Conservation (phyloP, 169 alveolate species). For the Plasmodium blacklocki region DNA sequence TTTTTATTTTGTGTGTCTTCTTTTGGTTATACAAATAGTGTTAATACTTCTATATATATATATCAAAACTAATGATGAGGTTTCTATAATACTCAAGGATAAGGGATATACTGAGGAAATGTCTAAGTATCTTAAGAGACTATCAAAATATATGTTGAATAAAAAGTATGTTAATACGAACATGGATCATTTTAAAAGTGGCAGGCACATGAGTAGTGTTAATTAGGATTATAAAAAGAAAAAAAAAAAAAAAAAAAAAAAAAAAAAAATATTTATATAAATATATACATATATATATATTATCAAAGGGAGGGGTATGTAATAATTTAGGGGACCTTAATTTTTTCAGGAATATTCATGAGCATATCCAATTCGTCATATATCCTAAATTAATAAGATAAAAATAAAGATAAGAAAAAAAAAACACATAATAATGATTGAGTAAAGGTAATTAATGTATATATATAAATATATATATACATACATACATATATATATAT, state of each 20-base stretch:
- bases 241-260: background rate
- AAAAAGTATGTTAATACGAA: background rate
- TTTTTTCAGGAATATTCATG: too few relatives aligned
- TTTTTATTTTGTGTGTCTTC: slow-evolving; percentile 9
- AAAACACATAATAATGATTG: too few relatives aligned
- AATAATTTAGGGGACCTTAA: too few relatives aligned
- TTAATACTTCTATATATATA: slow-evolving; percentile 17
- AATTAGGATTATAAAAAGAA: slow-evolving; percentile 6
- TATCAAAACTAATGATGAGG: slow-evolving; percentile 10
- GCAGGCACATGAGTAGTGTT: slow-evolving; percentile 13
- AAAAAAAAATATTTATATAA: background rate
- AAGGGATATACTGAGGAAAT: slow-evolving; percentile 16
- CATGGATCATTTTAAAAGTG: slow-evolving; percentile 2
- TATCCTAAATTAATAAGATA: too few relatives aligned
- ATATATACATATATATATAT: background rate
- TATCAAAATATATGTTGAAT: slow-evolving; percentile 5
- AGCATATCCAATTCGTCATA: too few relatives aligned
- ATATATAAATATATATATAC: too few relatives aligned
- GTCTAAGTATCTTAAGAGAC: slow-evolving; percentile 18
- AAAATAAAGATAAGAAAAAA: too few relatives aligned
- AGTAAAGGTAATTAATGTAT: too few relatives aligned
- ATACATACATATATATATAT: too few relatives aligned
- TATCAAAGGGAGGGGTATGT: too few relatives aligned
- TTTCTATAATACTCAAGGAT: slow-evolving; percentile 16
- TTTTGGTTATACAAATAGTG: slow-evolving; percentile 4